Evolutionary conservation across 257 asterid species (phyloP), one percentile per base, ranked within the genome.

Genomic region (Striga asiatica): DNA sequence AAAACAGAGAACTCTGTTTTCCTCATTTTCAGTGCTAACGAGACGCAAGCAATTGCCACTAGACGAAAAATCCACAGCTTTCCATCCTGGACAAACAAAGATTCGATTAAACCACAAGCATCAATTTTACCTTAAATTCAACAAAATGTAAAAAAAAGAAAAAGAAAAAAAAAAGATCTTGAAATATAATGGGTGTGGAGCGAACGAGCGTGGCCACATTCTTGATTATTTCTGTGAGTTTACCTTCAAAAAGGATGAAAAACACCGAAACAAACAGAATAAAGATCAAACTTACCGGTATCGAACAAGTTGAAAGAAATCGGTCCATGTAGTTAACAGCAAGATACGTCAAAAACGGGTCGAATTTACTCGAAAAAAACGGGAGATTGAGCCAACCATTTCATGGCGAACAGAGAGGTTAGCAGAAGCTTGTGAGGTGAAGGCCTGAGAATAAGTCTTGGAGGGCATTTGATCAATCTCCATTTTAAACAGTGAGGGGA

Each of bases 261-360:
- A 0, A 23, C 0, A 22, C 11, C 6, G 18, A 22, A n/a, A n/a
- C n/a, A n/a, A n/a, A n/a, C n/a, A n/a, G n/a, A n/a, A n/a, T 2
- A 32, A 48, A 50, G 8, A 11, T 2, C 13, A 0, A 10, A 14
- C 2, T 13, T 70, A 84, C 88, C 75, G 57, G 57, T 3, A 73
- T 32, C 11, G 81, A 54, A 29, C 68, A 81, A 31, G 54, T 29
- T n/a, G 83, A 76, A 41, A 80, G 80, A 69, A 82, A 80, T 22
- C 95, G 93, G 60, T 85, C 93, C 62, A 76, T 66, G 75, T 82
- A 85, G 66, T 76, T 85, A 16, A 80, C 50, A 21, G 89, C 82
- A 45, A 82, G 95, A 35, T 74, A 85, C 0, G 76, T 54, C 7
- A 75, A 39, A 57, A 67, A 78, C 0, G 67, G 77, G 41, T 72